Base-by-base conservation (phyloP, 192 early-diverging fungal species). In the Gryganskiella cystojenkinii region DNA sequence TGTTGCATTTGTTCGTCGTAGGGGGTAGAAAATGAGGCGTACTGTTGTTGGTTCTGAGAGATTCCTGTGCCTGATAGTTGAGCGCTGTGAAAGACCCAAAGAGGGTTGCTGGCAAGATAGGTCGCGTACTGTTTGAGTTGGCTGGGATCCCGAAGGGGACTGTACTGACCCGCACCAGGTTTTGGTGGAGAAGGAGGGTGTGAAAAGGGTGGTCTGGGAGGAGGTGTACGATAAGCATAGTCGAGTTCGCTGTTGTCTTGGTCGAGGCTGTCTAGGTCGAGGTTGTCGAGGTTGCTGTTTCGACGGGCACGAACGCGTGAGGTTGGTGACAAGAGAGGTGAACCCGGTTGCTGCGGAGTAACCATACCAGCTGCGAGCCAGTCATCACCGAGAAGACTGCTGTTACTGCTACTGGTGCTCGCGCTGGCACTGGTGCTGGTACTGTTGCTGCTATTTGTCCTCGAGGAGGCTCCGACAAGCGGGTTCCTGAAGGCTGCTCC, bases 171-270 rank as follows among this genome's bases (percentile, higher is more conserved):
- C 15, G 33, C 30, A 11, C 61, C 35, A 3, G 28, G 34, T 62
- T 17, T 58, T 19, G 58, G 68, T 34, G 58, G 60, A 15, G 68
- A 62, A 15, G 68, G 68, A 4, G 68, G 68, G 5, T 70, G 42
- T 5, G 58, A 33, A 28, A 61, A 61, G 28, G 67, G 25, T 0
- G 67, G 57, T 31, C 15, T 40, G 3, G 68, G 68, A 22, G 67
- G 57, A 42, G 67, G 56, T 15, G 67, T 69, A 3, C 33, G 50
- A 61, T 59, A 61, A 31, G 47, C 2, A 42, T 34, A 22, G 35
- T 62, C 67, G 19, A 70, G 22, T 8, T 70, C 67, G 45, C n/a
- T n/a, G n/a, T n/a, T n/a, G n/a, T n/a, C n/a, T n/a, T n/a, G n/a
- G n/a, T n/a, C n/a, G n/a, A n/a, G n/a, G n/a, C n/a, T n/a, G n/a